Conservation (phyloP, 2,329 filamentous ascomycete species). For the Cryphonectria carpinicola region DNA sequence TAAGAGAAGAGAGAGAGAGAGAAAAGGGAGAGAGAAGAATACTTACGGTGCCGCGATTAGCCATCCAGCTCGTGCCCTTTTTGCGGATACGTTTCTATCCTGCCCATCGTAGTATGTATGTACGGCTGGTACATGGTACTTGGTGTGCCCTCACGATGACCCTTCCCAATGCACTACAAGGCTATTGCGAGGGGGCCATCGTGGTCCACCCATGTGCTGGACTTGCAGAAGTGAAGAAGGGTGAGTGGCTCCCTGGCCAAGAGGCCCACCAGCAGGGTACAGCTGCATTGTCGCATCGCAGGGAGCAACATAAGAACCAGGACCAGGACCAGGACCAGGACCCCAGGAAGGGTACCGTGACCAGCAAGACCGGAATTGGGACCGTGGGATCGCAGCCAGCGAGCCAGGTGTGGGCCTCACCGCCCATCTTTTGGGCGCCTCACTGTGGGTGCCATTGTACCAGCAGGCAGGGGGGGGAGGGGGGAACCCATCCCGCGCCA, state of each 20-base stretch:
- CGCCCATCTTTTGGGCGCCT: constrained; percentile 12
- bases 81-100: not conserved
- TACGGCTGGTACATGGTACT: not conserved
- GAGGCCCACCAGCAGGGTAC: constrained; percentile 7
- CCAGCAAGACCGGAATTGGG: constrained; percentile 2
- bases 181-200: not conserved
- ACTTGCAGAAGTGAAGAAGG: constrained; percentile 24
- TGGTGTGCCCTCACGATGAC: not conserved
- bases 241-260: constrained; percentile 6
- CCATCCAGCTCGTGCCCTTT: constrained; percentile 3
- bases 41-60: constrained; percentile 7
- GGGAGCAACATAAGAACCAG: not conserved
- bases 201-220: constrained; percentile 24
- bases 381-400: not conserved
- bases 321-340: constrained; percentile 4
- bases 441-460: not conserved
- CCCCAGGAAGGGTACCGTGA: not conserved
- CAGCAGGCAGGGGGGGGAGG: not conserved
- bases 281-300: constrained; percentile 13
- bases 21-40: not conserved
- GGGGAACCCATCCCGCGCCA: constrained; percentile 2
- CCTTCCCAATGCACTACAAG: not conserved
- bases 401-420: constrained; percentile 17
- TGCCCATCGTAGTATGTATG: not conserved
- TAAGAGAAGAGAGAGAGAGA: not conserved